Percentiles rank a stretch among this genome's conserved stretches.
Evolutionary conservation across 805 yeast species (phyloP).

Genomic region (Vanderwaltozyma yarrowii): DNA sequence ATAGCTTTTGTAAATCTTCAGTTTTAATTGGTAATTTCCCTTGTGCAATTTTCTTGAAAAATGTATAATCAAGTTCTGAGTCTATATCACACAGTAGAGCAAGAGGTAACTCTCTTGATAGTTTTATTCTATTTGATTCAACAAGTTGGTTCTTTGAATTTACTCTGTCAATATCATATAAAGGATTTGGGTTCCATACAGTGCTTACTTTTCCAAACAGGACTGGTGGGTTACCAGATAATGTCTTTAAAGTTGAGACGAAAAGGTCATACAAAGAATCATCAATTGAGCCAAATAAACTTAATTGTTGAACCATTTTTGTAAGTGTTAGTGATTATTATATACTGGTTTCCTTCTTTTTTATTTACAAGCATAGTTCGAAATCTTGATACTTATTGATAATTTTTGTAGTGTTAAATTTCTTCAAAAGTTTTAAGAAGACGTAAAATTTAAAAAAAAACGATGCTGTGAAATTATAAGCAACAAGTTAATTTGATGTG

Average conservation of each 20-base stretch:
- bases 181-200: conserved; percentile 23
- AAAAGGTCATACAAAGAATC: conserved; percentile 23
- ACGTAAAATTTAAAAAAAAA: too few relatives aligned
- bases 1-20: too few relatives aligned
- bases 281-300: conserved; percentile 21
- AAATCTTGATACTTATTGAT: too few relatives aligned
- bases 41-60: conserved; percentile 10
- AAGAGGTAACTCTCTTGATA: conserved; percentile 19
- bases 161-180: conserved; percentile 16
- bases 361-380: too few relatives aligned
- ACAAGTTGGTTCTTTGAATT: conserved; percentile 25
- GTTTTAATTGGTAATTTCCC: conserved; percentile 11
- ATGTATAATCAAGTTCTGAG: conserved; percentile 9
- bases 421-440: too few relatives aligned
- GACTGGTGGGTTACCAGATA: conserved; percentile 25
- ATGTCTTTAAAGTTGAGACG: conserved; percentile 20
- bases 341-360: too few relatives aligned
- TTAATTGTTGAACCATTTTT: conserved; percentile 28
- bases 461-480: too few relatives aligned
- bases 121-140: conserved; percentile 24
- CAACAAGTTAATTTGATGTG: too few relatives aligned
- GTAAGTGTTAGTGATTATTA: too few relatives aligned
- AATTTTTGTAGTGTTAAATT: too few relatives aligned
- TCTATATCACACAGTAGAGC: conserved; percentile 1
- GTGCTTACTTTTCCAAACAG: conserved; percentile 19